Base-by-base conservation (phyloP, 768 basidiomycete genomes). In the Mycena galopus region DNA sequence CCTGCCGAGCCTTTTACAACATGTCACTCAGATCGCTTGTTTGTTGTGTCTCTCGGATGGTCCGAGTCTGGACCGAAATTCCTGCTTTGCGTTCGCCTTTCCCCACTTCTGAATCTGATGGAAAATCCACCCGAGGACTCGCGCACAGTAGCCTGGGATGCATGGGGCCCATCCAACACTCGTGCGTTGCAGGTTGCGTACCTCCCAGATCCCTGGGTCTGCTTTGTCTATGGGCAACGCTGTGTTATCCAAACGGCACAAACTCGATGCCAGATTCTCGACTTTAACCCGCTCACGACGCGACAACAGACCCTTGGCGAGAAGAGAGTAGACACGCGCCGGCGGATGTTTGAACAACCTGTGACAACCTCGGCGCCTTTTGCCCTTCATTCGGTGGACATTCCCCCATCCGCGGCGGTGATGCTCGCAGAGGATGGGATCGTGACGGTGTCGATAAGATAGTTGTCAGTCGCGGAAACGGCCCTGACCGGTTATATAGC, bases 391-490 rank as follows among this genome's bases (percentile, higher is more conserved):
- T 68, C 29, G 47, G 3, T 80, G 55, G 39, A 61, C 4, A 75
- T 80, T 51, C 32, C 68, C 6, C 74, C 10, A 47, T 73, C 9
- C n/a, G 77, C 78, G 4, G 77, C 80, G 35, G 76, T 76, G 33
- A 84, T 84, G 84, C 75, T 84, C 9, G 77, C 81, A 6, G 84
- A 84, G 70, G 77, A 84, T 62, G 78, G 78, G 25, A 75, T 84
- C 30, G 56, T 84, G 4, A 73, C 81, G 67, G 79, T 84, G 50
- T 77, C 81, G 71, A 82, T 82, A 66, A 65, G 77, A 32, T 35
- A 47, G 25, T 67, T 72, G 12, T 14, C 21, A n/a, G 44, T 51
- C 44, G 47, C 10, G 4, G 17, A 35, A 29, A 19, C 23, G n/a
- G 14, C 29, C 19, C 56, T 67, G 53, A 59, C 53, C 39, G 35